Evolutionary conservation across 495 filamentous ascomycete genomes (phyloP).

Genomic region (Trichocladium uniseriatum): DNA sequence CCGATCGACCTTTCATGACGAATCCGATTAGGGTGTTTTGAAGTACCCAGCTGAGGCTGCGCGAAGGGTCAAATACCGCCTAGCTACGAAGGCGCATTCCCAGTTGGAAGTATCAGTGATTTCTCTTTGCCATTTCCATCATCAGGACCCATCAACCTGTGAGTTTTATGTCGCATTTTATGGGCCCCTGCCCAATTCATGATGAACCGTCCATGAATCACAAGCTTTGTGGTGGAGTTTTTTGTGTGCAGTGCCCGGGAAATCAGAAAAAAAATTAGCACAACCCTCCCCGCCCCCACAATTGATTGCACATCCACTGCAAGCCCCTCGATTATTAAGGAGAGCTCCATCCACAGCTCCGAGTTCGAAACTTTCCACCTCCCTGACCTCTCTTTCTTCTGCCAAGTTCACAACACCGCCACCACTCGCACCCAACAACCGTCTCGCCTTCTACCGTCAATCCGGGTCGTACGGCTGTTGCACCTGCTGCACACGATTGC

Average conservation of each 20-base stretch:
- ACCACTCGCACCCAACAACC: not conserved
- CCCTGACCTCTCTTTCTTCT: slow-evolving; percentile 2
- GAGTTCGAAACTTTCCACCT: slow-evolving; percentile 7
- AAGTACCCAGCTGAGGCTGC: no score
- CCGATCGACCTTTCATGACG: not conserved
- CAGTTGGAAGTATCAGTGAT: no score
- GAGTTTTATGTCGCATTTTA: not conserved
- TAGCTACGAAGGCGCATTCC: no score
- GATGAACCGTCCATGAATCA: slow-evolving; percentile 4
- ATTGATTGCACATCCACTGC: slow-evolving; percentile 14
- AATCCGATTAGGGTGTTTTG: no score
- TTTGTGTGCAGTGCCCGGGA: slow-evolving; percentile 16
- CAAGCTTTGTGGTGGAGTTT: slow-evolving; percentile 8
- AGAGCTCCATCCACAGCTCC: slow-evolving; percentile 18
- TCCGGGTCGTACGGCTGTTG: not conserved
- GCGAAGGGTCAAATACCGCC: no score
- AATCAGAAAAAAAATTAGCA: slow-evolving; percentile 16
- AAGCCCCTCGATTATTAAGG: slow-evolving; percentile 22
- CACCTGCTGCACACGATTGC: not conserved
- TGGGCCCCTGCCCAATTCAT: slow-evolving; percentile 5
- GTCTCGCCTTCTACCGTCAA: not conserved
- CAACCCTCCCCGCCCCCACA: slow-evolving; percentile 20
- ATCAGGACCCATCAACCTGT: not conserved
- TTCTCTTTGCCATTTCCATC: no score
- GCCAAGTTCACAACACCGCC: no score